These are phyloP conservation scores for Neoarthrinium moseri DNA, from an alignment of 2,329 filamentous ascomycete genomes.

Conservation along the genomic window DNA sequence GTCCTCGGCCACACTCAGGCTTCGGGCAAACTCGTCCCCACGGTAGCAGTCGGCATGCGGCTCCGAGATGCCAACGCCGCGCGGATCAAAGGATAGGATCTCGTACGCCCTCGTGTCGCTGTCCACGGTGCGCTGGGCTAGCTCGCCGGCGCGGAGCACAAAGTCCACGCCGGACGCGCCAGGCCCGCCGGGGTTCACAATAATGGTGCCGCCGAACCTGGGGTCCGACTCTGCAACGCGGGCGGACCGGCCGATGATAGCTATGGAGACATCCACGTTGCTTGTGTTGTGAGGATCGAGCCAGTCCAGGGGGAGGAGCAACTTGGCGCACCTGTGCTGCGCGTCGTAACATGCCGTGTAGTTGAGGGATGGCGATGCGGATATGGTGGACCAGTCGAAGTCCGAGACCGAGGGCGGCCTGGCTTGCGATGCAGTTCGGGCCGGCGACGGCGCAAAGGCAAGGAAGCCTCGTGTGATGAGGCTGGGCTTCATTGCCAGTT, in stretches of 20 bases:
- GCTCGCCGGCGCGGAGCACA: background rate
- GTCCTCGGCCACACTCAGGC: no score
- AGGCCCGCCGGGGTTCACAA: background rate
- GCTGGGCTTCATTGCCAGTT: no score
- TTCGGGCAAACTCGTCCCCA: background rate
- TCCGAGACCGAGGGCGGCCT: no score
- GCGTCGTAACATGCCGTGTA: constrained; percentile 6
- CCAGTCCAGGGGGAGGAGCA: constrained; percentile 6
- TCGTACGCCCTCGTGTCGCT: no score
- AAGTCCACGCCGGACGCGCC: background rate
- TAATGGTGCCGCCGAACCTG: background rate
- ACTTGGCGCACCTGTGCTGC: constrained; percentile 2
- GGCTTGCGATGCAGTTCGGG: no score
- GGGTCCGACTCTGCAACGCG: background rate
- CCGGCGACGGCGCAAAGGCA: no score
- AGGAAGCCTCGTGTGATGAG: no score
- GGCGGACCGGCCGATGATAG: constrained; percentile 22
- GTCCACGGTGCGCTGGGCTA: background rate
- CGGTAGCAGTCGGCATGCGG: background rate
- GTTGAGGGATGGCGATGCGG: constrained; percentile 2
- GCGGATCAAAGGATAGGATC: no score
- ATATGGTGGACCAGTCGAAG: constrained; percentile 3
- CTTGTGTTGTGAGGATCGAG: background rate
- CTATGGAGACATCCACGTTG: background rate
- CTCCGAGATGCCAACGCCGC: no score